Percentiles rank a stretch among this genome's conserved stretches.
Conservation (phyloP, 306 rosid genomes). For the Dalbergia oliveri region DNA sequence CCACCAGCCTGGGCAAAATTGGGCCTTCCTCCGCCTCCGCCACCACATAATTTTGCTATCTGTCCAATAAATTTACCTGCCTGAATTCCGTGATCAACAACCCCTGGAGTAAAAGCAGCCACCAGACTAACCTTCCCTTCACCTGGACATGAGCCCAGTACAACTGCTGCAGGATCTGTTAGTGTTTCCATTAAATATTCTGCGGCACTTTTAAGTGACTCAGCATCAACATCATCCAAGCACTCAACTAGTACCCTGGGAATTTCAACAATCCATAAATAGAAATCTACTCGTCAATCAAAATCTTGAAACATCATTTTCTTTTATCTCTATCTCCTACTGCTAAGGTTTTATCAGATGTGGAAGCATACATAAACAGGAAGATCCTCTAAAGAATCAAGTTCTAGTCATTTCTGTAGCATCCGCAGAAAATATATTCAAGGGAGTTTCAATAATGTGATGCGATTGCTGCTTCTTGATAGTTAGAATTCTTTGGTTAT, state of each 20-base stretch:
- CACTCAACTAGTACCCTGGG: conserved; percentile 83
- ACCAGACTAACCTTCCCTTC: conserved; percentile 93
- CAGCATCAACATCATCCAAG: conserved; percentile 86
- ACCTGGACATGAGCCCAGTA: conserved; percentile 89
- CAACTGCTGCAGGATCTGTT: conserved; percentile 88
- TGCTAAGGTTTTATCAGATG: neutral
- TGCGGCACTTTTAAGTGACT: conserved; percentile 86
- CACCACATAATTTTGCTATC: conserved; percentile 91
- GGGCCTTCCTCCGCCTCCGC: conserved; percentile 98
- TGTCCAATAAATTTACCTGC: conserved; percentile 95
- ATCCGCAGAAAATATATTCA: conserved; percentile 32
- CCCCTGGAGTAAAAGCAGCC: conserved; percentile 89
- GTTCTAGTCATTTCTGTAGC: conserved; percentile 30
- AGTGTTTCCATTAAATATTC: conserved; percentile 77
- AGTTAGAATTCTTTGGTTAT: conserved; percentile 20
- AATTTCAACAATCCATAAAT: conserved; percentile 36
- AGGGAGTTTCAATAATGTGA: conserved; percentile 29
- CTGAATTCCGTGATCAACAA: conserved; percentile 77
- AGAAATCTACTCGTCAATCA: neutral
- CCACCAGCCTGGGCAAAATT: conserved; percentile 98
- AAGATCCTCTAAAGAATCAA: conserved; percentile 11
- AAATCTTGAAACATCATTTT: neutral
- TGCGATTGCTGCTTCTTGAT: conserved; percentile 34
- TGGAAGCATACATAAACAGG: conserved; percentile 18
- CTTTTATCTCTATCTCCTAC: neutral